These are phyloP conservation scores for Huntiella decipiens DNA, from an alignment of 2,329 filamentous ascomycete genomes.

Conservation along the genomic window DNA sequence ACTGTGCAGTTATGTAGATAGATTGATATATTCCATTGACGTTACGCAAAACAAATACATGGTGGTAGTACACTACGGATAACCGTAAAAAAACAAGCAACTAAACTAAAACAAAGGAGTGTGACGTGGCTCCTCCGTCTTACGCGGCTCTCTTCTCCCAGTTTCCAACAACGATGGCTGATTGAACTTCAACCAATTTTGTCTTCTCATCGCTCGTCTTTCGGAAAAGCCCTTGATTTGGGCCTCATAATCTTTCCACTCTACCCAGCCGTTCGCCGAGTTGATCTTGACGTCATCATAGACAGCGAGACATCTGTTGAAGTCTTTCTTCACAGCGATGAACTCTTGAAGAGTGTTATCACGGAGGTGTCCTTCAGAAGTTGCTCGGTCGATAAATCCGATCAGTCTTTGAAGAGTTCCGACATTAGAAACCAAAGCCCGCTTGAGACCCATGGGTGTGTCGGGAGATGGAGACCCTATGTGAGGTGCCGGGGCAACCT, in stretches of 20 bases:
- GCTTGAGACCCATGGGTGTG: constrained; percentile 3
- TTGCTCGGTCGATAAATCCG: constrained; percentile 1
- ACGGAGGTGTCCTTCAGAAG: constrained; percentile 5
- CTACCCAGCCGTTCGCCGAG: constrained; percentile 5
- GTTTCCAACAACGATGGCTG: not conserved
- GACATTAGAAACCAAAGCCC: constrained; percentile 1
- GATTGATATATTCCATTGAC: too few relatives aligned
- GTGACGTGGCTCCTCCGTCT: not conserved
- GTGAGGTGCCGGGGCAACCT: too few relatives aligned
- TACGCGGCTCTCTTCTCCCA: not conserved
- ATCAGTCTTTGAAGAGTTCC: constrained; percentile 17
- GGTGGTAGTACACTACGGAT: too few relatives aligned
- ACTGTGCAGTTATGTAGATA: constrained; percentile 7
- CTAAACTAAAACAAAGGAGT: not conserved
- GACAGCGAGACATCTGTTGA: constrained; percentile 3
- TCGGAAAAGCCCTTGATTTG: not conserved
- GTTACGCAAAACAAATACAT: too few relatives aligned
- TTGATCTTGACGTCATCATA: constrained; percentile 4
- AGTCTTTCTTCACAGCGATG: constrained; percentile 1
- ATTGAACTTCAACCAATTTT: constrained; percentile 1
- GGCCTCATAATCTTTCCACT: constrained; percentile 7
- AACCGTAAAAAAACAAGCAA: not conserved
- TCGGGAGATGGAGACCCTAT: not conserved
- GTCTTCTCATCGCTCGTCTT: not conserved
- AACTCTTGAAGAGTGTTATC: constrained; percentile 3